phyloP scores from a whole-genome alignment of 345 rosid species.

The Draba incana region DNA sequence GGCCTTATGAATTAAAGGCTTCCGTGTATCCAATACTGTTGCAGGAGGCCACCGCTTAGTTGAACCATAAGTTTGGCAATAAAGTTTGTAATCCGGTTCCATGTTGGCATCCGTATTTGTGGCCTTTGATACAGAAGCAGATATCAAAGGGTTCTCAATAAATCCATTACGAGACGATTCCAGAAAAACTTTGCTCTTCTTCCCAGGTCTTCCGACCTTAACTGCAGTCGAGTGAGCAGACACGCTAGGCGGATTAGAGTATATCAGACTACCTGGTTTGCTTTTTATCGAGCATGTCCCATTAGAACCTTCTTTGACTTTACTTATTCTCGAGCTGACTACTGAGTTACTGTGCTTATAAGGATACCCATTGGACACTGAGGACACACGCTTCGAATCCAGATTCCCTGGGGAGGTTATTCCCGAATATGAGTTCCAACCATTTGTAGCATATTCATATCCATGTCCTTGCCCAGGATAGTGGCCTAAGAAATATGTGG shows the following conservation, averaged over 20 bases:
- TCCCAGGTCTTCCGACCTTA: conserved; percentile 62
- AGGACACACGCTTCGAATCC: conserved; percentile 58
- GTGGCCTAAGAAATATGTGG: conserved; percentile 63
- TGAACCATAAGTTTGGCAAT: conserved; percentile 50
- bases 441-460: conserved; percentile 71
- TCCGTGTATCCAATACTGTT: conserved; percentile 81
- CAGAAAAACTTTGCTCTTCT: conserved; percentile 69
- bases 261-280: conserved; percentile 34
- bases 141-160: conserved; percentile 58
- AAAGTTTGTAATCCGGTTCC: conserved; percentile 53
- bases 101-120: conserved; percentile 43
- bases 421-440: conserved; percentile 68
- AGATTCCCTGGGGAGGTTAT: conserved; percentile 60
- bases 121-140: conserved; percentile 48
- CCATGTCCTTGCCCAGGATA: conserved; percentile 82
- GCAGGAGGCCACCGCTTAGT: conserved; percentile 56
- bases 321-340: conserved; percentile 43
- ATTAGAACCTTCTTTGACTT: conserved; percentile 53
- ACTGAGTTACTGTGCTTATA: conserved; percentile 61
- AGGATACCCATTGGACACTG: conserved; percentile 53
- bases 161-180: conserved; percentile 59
- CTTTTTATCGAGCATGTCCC: conserved; percentile 54
- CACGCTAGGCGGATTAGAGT: conserved; percentile 39
- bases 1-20: conserved; percentile 78
- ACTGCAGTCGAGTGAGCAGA: conserved; percentile 45